A percentile compares a stretch with the other conserved stretches of the same genome.
These are phyloP conservation scores for Fusarium lateritium DNA, from an alignment of 2,329 filamentous ascomycete genomes.

Conservation along the genomic window DNA sequence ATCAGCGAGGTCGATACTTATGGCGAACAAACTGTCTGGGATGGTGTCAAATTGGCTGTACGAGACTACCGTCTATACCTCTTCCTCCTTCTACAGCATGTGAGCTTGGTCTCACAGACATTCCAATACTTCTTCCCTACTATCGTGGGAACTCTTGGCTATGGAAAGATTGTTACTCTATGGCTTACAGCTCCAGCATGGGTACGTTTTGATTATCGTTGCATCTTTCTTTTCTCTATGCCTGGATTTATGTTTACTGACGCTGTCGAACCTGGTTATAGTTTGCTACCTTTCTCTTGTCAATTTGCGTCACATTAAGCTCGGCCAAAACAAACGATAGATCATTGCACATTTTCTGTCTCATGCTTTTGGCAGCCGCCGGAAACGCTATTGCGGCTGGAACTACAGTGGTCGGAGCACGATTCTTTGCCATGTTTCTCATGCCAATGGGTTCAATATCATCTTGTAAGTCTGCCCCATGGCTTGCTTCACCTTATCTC, in stretches of 20 bases:
- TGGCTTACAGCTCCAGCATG: slow-evolving; percentile 72
- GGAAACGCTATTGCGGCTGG: slow-evolving; percentile 71
- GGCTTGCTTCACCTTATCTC: rapidly evolving
- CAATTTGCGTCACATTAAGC: slow-evolving; percentile 67
- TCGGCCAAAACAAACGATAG: slow-evolving; percentile 69
- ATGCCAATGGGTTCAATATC: slow-evolving; percentile 69
- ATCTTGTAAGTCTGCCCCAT: slow-evolving; percentile 54
- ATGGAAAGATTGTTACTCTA: slow-evolving; percentile 67
- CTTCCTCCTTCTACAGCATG: slow-evolving; percentile 68
- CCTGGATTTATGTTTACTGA: neutral
- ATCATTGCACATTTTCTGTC: slow-evolving; percentile 68
- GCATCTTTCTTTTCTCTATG: neutral
- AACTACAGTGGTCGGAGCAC: slow-evolving; percentile 64
- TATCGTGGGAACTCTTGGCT: slow-evolving; percentile 73
- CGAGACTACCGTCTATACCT: slow-evolving; percentile 66
- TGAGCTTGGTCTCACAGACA: slow-evolving; percentile 66
- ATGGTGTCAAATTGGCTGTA: slow-evolving; percentile 64
- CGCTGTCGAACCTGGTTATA: slow-evolving; percentile 3
- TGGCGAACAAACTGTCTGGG: slow-evolving; percentile 55
- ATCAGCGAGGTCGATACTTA: slow-evolving; percentile 62
- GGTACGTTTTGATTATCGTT: slow-evolving; percentile 53
- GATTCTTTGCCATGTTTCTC: slow-evolving; percentile 75
- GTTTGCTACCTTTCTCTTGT: slow-evolving; percentile 68
- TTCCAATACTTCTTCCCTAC: slow-evolving; percentile 78
- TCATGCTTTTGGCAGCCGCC: slow-evolving; percentile 66